These are phyloP conservation scores for Ulmus americana DNA, from an alignment of 331 rosid genomes.

Conservation along the genomic window DNA sequence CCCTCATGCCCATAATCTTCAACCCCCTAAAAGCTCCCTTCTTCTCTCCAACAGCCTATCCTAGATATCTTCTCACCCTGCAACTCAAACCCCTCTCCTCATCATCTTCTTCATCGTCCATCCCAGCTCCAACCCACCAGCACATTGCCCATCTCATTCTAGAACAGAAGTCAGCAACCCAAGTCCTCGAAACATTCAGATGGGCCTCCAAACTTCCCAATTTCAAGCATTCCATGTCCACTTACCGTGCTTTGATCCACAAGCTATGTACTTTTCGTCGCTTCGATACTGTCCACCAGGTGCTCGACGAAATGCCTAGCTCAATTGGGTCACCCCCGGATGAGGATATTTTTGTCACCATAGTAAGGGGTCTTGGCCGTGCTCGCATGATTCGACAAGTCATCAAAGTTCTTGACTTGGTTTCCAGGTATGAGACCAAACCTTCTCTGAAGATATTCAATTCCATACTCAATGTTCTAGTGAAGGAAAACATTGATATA, in stretches of 20 bases:
- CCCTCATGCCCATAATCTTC: slow-evolving; percentile 3
- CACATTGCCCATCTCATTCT: slow-evolving; percentile 49
- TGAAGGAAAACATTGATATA: slow-evolving; percentile 62
- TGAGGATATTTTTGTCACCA: slow-evolving; percentile 49
- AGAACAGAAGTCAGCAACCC: slow-evolving; percentile 46
- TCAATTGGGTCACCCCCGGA: slow-evolving; percentile 47
- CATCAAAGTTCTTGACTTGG: slow-evolving; percentile 50
- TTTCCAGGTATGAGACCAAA: slow-evolving; percentile 28
- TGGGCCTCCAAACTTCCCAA: slow-evolving; percentile 62
- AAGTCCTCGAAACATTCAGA: slow-evolving; percentile 50
- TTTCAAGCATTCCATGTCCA: slow-evolving; percentile 54
- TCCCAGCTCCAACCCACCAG: slow-evolving; percentile 34
- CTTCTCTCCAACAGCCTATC: not conserved
- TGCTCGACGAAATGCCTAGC: slow-evolving; percentile 70
- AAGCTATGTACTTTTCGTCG: slow-evolving; percentile 54
- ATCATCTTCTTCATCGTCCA: slow-evolving; percentile 19
- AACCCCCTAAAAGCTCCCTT: slow-evolving; percentile 4
- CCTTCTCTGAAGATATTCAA: slow-evolving; percentile 61
- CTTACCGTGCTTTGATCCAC: slow-evolving; percentile 60
- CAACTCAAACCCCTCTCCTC: slow-evolving; percentile 14
- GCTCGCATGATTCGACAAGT: slow-evolving; percentile 44
- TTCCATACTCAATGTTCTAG: slow-evolving; percentile 62
- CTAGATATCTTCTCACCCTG: slow-evolving; percentile 1
- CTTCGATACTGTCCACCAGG: slow-evolving; percentile 52
- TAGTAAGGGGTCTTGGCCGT: slow-evolving; percentile 48